Conservation (phyloP, 2,329 filamentous ascomycete genomes). For the Rhynchosporium graminicola region DNA sequence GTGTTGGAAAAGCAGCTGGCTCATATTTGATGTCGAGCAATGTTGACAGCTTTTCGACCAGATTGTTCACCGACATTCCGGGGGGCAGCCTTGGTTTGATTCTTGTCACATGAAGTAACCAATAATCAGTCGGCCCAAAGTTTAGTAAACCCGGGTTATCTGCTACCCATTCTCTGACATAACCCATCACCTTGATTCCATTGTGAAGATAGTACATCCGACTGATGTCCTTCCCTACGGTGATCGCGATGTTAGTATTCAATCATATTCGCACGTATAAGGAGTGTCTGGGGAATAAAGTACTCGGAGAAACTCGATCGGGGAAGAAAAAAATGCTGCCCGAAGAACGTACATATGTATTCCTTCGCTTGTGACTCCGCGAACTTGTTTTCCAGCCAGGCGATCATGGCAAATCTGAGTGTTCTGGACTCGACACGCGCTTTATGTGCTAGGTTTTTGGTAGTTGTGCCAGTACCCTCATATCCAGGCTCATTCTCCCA, state of each 20-base stretch:
- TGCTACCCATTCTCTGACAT: constrained; percentile 24
- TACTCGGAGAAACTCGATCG: too few relatives aligned
- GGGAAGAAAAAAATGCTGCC: too few relatives aligned
- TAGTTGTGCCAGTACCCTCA: constrained; percentile 14
- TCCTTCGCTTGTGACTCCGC: constrained; percentile 17
- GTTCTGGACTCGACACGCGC: constrained; percentile 28
- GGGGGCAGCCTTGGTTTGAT: background rate
- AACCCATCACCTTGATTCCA: constrained; percentile 19
- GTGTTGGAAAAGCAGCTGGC: constrained; percentile 1
- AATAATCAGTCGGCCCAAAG: constrained; percentile 16
- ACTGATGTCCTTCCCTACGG: constrained; percentile 25
- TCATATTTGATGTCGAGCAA: constrained; percentile 17
- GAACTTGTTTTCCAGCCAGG: constrained; percentile 28
- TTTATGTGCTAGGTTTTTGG: constrained; percentile 21
- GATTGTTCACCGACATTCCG: constrained; percentile 15
- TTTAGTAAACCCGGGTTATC: constrained; percentile 22
- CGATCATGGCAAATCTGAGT: constrained; percentile 30
- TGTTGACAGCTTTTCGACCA: constrained; percentile 23
- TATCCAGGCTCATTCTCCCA: constrained; percentile 33
- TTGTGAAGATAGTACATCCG: constrained; percentile 27
- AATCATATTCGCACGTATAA: too few relatives aligned
- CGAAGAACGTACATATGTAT: constrained; percentile 19
- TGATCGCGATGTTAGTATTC: too few relatives aligned
- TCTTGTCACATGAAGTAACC: background rate
- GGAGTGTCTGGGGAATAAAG: too few relatives aligned